These are phyloP conservation scores for Dentipellis sp. DNA, from an alignment of 768 basidiomycete genomes.

Conservation along the genomic window DNA sequence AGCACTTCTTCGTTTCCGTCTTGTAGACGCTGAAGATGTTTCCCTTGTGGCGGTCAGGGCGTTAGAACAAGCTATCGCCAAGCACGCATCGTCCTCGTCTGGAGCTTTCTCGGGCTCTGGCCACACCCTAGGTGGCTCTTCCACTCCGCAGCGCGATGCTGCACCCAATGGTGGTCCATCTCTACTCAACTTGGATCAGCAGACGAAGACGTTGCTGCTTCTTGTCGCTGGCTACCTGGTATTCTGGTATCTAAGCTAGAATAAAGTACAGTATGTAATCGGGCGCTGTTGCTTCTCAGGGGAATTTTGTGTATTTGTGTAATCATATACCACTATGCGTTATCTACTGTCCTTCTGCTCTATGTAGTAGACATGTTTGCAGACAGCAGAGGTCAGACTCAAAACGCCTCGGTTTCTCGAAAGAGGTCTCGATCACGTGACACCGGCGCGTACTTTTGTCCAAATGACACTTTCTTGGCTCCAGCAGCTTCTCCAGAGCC, in stretches of 20 bases:
- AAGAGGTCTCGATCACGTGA: neutral
- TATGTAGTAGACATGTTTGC: too few relatives aligned
- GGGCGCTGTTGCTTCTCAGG: neutral
- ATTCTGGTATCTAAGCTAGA: conserved; percentile 33
- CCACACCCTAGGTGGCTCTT: conserved; percentile 53
- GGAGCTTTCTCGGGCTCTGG: conserved; percentile 63
- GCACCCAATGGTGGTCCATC: conserved; percentile 26
- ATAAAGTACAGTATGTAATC: neutral
- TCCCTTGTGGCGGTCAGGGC: conserved; percentile 30
- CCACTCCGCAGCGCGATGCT: conserved; percentile 25
- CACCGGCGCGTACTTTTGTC: neutral
- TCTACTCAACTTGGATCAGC: conserved; percentile 50
- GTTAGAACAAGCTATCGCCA: conserved; percentile 49
- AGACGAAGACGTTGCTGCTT: conserved; percentile 54
- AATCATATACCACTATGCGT: too few relatives aligned
- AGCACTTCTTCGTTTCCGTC: neutral
- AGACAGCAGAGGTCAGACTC: too few relatives aligned
- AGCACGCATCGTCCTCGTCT: conserved; percentile 35
- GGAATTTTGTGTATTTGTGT: too few relatives aligned
- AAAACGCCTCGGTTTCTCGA: neutral
- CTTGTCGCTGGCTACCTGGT: conserved; percentile 57
- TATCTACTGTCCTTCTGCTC: too few relatives aligned
- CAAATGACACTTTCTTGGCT: neutral
- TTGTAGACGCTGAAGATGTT: neutral
- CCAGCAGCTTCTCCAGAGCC: neutral